phyloP scores from a whole-genome alignment of 306 rosid genomes.

The Comarum palustre region DNA sequence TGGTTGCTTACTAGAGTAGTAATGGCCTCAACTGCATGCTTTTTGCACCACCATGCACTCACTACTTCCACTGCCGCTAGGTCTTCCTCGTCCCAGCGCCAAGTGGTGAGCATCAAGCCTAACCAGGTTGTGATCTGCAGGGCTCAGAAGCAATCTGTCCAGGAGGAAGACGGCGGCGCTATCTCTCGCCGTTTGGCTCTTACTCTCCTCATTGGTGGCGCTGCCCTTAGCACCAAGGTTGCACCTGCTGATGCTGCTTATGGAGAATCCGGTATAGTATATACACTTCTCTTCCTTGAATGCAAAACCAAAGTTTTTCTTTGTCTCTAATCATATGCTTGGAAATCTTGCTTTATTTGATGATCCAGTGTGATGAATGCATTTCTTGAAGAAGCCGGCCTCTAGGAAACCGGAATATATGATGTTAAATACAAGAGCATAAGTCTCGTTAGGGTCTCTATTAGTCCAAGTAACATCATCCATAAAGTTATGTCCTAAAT shows the following conservation, averaged over 20 bases:
- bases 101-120: slow-evolving; percentile 40
- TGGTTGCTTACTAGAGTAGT: neutral
- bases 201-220: slow-evolving; percentile 74
- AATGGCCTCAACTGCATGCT: slow-evolving; percentile 88
- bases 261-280: slow-evolving; percentile 73
- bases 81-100: slow-evolving; percentile 51
- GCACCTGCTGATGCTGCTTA: slow-evolving; percentile 94
- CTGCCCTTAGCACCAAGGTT: slow-evolving; percentile 80
- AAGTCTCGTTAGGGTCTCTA: no score
- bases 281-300: neutral
- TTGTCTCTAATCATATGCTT: neutral
- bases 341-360: neutral
- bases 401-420: no score
- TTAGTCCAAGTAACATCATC: no score
- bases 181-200: slow-evolving; percentile 87
- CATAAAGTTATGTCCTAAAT: no score
- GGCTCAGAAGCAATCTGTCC: slow-evolving; percentile 72
- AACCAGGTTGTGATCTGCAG: slow-evolving; percentile 54
- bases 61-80: slow-evolving; percentile 39
- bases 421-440: no score
- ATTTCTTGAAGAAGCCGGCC: neutral
- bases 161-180: slow-evolving; percentile 35
- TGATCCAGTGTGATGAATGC: neutral
- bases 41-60: slow-evolving; percentile 80
- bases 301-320: neutral